These are phyloP conservation scores for Pachysandra terminalis DNA, from an alignment of 164 flowering plant genomes.

Conservation along the genomic window DNA sequence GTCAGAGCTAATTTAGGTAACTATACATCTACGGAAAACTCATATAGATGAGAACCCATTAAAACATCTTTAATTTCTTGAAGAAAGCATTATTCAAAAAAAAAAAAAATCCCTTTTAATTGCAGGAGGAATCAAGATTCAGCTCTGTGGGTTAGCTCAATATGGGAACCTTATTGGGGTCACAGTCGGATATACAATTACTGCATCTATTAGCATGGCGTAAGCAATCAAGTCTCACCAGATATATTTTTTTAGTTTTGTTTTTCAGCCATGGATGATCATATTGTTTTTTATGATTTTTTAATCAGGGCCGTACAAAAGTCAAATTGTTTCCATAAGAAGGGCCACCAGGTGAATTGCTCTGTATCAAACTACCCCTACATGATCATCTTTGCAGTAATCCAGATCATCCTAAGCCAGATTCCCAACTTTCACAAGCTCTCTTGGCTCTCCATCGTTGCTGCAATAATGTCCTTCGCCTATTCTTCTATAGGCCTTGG, in stretches of 20 bases:
- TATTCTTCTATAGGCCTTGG: slow-evolving; percentile 62
- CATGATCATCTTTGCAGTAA: slow-evolving; percentile 41
- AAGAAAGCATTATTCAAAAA: too few species aligned
- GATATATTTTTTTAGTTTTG: too few species aligned
- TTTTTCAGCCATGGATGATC: too few species aligned
- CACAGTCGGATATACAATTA: slow-evolving; percentile 92
- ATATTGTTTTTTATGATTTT: neutral
- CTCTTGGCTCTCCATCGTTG: slow-evolving; percentile 51
- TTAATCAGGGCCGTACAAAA: slow-evolving; percentile 45
- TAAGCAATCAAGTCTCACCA: slow-evolving; percentile 34
- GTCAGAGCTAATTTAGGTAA: slow-evolving; percentile 78
- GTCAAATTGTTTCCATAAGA: slow-evolving; percentile 46
- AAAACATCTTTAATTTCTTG: too few species aligned
- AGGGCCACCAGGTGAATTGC: slow-evolving; percentile 40
- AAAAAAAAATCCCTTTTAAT: too few species aligned
- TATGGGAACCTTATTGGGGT: slow-evolving; percentile 70
- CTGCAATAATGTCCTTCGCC: slow-evolving; percentile 68
- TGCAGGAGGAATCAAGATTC: slow-evolving; percentile 72
- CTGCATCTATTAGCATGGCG: slow-evolving; percentile 97
- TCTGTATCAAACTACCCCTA: slow-evolving; percentile 29
- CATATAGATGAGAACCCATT: too few species aligned
- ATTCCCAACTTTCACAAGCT: slow-evolving; percentile 64
- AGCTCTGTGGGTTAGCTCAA: slow-evolving; percentile 85
- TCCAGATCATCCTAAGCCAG: slow-evolving; percentile 48
- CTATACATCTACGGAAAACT: too few species aligned